Evolutionary conservation across 2,329 filamentous ascomycete species (phyloP).

Genomic region (Thielaviopsis ethacetica): DNA sequence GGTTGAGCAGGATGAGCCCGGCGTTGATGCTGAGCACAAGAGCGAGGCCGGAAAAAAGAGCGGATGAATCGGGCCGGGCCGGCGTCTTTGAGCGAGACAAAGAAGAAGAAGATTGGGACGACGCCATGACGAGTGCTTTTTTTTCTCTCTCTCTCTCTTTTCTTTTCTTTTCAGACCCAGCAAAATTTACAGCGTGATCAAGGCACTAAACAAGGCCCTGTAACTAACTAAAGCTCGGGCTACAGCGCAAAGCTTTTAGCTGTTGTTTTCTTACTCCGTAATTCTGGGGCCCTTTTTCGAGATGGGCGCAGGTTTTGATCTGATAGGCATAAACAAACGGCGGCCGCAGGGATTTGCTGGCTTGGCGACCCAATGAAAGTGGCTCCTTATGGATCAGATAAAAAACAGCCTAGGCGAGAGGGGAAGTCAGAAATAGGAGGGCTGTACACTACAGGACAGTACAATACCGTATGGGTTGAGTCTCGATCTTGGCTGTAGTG

Average conservation of each 20-base stretch:
- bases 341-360: neutral
- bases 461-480: too few species aligned
- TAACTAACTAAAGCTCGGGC: neutral
- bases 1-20: neutral
- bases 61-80: neutral
- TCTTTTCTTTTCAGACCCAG: neutral
- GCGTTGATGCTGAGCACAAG: neutral
- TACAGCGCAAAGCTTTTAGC: neutral
- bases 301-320: constrained; percentile 1
- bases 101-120: neutral
- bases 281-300: neutral
- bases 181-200: neutral
- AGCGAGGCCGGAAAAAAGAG: neutral
- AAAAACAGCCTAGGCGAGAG: neutral
- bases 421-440: neutral
- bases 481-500: neutral
- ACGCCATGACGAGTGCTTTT: neutral
- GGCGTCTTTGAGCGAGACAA: neutral
- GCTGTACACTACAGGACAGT: too few species aligned
- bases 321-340: neutral
- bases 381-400: neutral
- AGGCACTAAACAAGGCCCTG: neutral
- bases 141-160: neutral
- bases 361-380: neutral
- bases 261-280: neutral